These are phyloP conservation scores for Talaromyces pinophilus DNA, from an alignment of 2,329 filamentous ascomycete species.

Conservation along the genomic window DNA sequence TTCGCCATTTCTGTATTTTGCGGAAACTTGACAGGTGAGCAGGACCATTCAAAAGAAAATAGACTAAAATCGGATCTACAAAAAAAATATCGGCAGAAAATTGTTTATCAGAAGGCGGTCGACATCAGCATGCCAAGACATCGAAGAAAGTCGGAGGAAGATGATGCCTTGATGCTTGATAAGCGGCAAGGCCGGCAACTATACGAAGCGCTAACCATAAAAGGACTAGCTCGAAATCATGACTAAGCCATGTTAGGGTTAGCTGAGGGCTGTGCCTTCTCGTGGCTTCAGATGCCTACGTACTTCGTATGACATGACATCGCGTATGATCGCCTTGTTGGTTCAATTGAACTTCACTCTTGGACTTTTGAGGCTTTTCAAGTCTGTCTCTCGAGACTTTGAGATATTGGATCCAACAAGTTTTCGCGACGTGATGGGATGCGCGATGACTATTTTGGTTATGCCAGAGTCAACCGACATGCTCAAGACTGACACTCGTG, in stretches of 20 bases:
- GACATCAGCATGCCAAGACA: neutral
- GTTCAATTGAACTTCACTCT: neutral
- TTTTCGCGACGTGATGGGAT: neutral
- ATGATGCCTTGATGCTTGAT: slow-evolving; percentile 6
- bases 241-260: neutral
- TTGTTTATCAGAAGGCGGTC: slow-evolving; percentile 21
- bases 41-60: neutral
- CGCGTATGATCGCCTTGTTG: neutral
- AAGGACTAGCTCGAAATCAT: neutral
- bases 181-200: neutral
- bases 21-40: neutral
- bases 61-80: neutral
- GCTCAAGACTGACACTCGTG: neutral
- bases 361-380: neutral
- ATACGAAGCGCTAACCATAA: neutral
- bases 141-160: neutral
- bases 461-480: neutral
- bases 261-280: neutral
- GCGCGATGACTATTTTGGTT: neutral
- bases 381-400: neutral
- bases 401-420: neutral
- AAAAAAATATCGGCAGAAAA: slow-evolving; percentile 23
- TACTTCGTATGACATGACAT: neutral
- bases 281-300: neutral
- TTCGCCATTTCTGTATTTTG: slow-evolving; percentile 5